Conservation (phyloP, 2,329 filamentous ascomycete genomes). For the Penicillium sp. region DNA sequence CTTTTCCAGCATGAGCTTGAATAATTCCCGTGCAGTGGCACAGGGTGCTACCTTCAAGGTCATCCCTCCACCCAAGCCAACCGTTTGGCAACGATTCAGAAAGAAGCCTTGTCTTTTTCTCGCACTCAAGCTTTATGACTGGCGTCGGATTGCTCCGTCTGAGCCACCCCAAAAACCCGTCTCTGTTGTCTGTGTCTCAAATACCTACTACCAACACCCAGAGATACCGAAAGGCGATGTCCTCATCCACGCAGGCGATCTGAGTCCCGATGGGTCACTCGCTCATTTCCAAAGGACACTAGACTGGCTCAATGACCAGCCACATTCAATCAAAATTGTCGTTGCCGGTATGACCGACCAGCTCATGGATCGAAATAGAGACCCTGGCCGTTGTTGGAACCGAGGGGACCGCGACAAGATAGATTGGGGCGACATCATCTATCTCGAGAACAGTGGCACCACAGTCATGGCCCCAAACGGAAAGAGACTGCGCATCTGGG, state of each 20-base stretch:
- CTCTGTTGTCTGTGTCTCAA: background rate
- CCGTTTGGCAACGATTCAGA: background rate
- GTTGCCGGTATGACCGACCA: background rate
- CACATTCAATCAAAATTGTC: background rate
- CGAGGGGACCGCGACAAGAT: background rate
- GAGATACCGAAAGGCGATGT: background rate
- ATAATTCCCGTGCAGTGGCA: background rate
- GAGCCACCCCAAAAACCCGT: background rate
- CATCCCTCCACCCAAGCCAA: background rate
- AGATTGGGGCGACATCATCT: background rate
- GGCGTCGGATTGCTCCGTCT: background rate
- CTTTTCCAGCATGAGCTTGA: background rate
- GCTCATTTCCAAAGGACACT: background rate
- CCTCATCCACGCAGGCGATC: background rate
- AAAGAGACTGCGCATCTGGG: background rate
- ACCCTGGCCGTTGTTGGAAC: background rate
- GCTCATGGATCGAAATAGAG: background rate
- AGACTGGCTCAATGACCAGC: background rate
- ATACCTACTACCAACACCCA: background rate
- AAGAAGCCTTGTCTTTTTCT: background rate
- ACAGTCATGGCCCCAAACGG: background rate
- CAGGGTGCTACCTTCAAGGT: background rate
- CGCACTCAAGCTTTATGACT: background rate
- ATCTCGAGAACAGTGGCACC: background rate
- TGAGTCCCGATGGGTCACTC: background rate